These are phyloP conservation scores for Periglandula ipomoeae DNA, from an alignment of 2,329 filamentous ascomycete genomes.

Conservation along the genomic window DNA sequence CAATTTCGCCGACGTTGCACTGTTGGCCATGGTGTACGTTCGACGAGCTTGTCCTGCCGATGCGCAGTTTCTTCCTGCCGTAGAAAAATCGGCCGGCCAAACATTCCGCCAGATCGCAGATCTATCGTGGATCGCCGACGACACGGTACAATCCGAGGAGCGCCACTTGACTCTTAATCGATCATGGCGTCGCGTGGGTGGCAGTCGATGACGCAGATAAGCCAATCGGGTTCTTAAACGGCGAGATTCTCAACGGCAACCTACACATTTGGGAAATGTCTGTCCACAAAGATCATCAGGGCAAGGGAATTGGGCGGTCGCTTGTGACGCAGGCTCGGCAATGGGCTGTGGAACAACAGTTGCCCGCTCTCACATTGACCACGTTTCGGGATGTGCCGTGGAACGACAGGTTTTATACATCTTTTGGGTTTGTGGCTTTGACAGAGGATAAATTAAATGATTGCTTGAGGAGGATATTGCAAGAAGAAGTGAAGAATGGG, in stretches of 20 bases:
- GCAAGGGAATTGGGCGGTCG: neutral
- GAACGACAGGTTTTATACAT: neutral
- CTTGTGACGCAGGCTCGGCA: neutral
- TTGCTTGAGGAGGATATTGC: too few species aligned
- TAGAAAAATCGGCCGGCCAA: slow-evolving; percentile 9
- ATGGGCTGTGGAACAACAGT: too few species aligned
- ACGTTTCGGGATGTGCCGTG: neutral
- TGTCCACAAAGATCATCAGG: neutral
- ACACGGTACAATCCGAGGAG: slow-evolving; percentile 5
- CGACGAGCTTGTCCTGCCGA: slow-evolving; percentile 1
- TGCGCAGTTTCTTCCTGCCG: slow-evolving; percentile 3
- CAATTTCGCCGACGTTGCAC: too few species aligned
- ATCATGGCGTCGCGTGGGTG: slow-evolving; percentile 7
- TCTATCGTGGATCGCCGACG: slow-evolving; percentile 10
- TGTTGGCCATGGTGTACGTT: too few species aligned
- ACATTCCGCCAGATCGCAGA: slow-evolving; percentile 7
- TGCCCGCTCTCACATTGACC: too few species aligned
- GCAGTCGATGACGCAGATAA: slow-evolving; percentile 1
- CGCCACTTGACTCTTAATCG: slow-evolving; percentile 8
- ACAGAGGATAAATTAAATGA: neutral
- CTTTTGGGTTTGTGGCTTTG: neutral
- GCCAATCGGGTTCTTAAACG: slow-evolving; percentile 10
- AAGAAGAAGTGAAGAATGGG: too few species aligned
- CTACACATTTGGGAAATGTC: slow-evolving; percentile 12
- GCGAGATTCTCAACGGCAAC: slow-evolving; percentile 6